Evolutionary conservation across 106 monocot species (phyloP).

Genomic region (Platanthera guangdongensis): DNA sequence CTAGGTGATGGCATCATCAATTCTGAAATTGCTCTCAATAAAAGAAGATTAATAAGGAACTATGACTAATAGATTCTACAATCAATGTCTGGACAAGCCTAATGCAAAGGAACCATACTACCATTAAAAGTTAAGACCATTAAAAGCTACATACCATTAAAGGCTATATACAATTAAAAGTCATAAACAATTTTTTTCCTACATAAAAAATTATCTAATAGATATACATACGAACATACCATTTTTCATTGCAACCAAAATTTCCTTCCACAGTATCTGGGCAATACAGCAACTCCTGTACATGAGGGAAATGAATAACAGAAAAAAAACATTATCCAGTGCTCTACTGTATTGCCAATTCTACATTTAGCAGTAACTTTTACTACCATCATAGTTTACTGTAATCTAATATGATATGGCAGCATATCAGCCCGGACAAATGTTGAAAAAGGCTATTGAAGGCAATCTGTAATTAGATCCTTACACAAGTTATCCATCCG

Average conservation of each 20-base stretch:
- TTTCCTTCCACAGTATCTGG: not conserved
- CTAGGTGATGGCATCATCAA: no score
- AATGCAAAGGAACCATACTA: not conserved
- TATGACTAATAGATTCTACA: not conserved
- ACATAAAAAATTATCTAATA: not conserved
- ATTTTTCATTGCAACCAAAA: not conserved
- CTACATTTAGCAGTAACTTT: conserved; percentile 2
- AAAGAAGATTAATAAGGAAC: not conserved
- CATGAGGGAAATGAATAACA: conserved; percentile 12
- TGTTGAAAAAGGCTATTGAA: not conserved
- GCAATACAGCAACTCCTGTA: conserved; percentile 17
- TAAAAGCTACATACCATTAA: no score
- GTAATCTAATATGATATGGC: not conserved
- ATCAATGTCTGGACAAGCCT: not conserved
- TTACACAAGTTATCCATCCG: not conserved
- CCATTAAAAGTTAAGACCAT: not conserved
- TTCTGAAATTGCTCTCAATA: not conserved
- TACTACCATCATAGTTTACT: not conserved
- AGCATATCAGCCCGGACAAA: not conserved
- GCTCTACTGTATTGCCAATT: conserved; percentile 3
- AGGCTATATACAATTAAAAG: not conserved
- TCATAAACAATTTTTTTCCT: not conserved
- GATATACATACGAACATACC: conserved; percentile 1
- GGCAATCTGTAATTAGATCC: not conserved
- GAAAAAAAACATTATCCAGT: conserved; percentile 18